phyloP scores from a whole-genome alignment of 2,329 filamentous ascomycete genomes.

The Raffaelea albimanens region DNA sequence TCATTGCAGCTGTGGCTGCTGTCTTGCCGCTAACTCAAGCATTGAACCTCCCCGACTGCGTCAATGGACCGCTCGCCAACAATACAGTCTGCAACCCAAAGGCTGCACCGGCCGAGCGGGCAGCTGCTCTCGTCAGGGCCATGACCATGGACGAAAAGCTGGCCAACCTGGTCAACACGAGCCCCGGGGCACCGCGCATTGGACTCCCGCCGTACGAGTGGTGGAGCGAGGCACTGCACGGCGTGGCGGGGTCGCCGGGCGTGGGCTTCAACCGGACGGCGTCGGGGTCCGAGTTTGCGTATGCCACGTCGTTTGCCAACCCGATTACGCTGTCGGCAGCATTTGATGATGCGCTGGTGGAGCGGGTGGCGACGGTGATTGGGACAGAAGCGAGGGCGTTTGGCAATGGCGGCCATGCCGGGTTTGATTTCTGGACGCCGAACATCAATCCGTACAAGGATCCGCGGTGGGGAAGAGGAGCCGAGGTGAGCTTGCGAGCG shows the following conservation, averaged over 20 bases:
- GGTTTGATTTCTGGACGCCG: conserved; percentile 51
- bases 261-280: background rate
- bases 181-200: background rate
- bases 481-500: too few relatives aligned
- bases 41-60: conserved; percentile 19
- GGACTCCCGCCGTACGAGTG: conserved; percentile 9
- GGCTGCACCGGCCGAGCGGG: conserved; percentile 19
- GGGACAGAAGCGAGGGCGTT: conserved; percentile 23
- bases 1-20: too few relatives aligned
- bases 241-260: conserved; percentile 14
- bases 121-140: conserved; percentile 19
- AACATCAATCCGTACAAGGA: conserved; percentile 58
- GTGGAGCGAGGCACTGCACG: conserved; percentile 14
- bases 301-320: conserved; percentile 22
- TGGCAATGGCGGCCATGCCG: conserved; percentile 19
- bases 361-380: conserved; percentile 13
- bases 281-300: conserved; percentile 15
- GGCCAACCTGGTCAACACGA: conserved; percentile 20
- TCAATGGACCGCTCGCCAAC: conserved; percentile 20
- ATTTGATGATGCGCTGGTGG: conserved; percentile 22
- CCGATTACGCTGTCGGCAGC: conserved; percentile 22
- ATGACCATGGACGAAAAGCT: conserved; percentile 25
- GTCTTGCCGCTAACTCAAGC: too few relatives aligned
- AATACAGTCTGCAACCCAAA: conserved; percentile 23
- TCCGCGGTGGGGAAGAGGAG: conserved; percentile 48